phyloP scores from a whole-genome alignment of 23 red algal species.

The Chondrus crispus region DNA sequence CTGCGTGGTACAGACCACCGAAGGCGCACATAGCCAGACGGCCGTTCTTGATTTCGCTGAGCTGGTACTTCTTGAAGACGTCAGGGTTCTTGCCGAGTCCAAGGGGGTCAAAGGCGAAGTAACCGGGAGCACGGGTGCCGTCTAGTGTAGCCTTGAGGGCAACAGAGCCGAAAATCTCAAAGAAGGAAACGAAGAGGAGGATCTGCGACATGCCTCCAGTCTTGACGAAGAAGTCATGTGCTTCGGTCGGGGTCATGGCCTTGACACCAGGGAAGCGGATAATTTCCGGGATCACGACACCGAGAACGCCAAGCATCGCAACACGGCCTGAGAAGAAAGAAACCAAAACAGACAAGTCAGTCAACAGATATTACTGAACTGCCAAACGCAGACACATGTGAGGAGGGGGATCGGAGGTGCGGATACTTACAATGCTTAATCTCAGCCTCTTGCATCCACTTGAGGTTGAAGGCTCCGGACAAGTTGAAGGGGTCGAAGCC shows the following conservation, averaged over 20 bases:
- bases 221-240: constrained; percentile 82
- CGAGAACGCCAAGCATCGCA: constrained; percentile 81
- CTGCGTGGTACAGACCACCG: constrained; percentile 76
- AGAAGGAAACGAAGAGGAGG: constrained; percentile 69
- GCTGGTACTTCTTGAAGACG: constrained; percentile 62
- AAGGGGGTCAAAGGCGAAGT: constrained; percentile 85
- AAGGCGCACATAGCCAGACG: constrained; percentile 96
- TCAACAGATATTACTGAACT: neutral
- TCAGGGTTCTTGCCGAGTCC: constrained; percentile 77
- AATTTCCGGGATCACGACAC: constrained; percentile 73
- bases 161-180: constrained; percentile 75
- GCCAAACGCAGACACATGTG: neutral
- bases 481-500: constrained; percentile 97
- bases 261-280: constrained; percentile 54
- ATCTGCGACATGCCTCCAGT: constrained; percentile 87
- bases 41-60: constrained; percentile 96
- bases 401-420: neutral
- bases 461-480: constrained; percentile 64
- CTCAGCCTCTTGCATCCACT: constrained; percentile 93
- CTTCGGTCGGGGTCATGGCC: constrained; percentile 39
- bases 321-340: constrained; percentile 30
- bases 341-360: neutral
- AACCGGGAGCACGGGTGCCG: constrained; percentile 63
- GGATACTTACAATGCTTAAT: constrained; percentile 78
- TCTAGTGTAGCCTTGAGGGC: constrained; percentile 64